Base-by-base conservation (phyloP, 805 yeast genomes). In the Ogataea methylovora region DNA sequence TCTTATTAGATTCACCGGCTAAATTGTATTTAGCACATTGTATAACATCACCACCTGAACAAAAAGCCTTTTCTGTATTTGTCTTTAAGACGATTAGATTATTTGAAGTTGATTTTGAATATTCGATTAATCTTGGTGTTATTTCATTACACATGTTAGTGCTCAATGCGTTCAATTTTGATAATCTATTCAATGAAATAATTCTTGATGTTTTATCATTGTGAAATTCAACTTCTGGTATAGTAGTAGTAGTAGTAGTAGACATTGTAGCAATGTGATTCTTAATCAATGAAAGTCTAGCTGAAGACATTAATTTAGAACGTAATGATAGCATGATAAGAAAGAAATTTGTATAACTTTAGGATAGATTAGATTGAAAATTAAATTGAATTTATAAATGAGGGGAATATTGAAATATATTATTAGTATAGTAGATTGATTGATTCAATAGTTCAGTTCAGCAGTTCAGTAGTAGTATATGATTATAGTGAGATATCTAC, bases 1-100 rank as follows among this genome's bases (percentile, higher is more conserved):
- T 76, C 27, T 67, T 61, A 10, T 51, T 53, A 1, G 69, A 57
- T 17, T 75, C 53, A 11, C 70, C 73, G 2, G 56, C 45, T 24
- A 67, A 45, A 48, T 82, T 83, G 41, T 64, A 63, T 34, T 65
- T 65, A 17, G 90, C 94, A 48, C 87, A 78, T 33, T 73, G 75
- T 27, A 90, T 79, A 29, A 90, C 95, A 56, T 90, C 98, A 20
- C 97, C 98, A 32, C 98, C 98, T 22, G 97, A 94, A 59, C 97
- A 86, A 40, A 90, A 76, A 2, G 95, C 79, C 52, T 75, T 76
- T 17, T 76, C 74, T n/a, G 70, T 59, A 41, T 58, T 66, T 22
- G 90, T 80, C 37, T 76, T 78, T 41, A 90, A 63, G 29, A 92
- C 66, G 25, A 90, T 61, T 36, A 84, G 51, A 42, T 79, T 75